These are phyloP conservation scores for Hypoxylon fuscum DNA, from an alignment of 495 filamentous ascomycete species.

Conservation along the genomic window DNA sequence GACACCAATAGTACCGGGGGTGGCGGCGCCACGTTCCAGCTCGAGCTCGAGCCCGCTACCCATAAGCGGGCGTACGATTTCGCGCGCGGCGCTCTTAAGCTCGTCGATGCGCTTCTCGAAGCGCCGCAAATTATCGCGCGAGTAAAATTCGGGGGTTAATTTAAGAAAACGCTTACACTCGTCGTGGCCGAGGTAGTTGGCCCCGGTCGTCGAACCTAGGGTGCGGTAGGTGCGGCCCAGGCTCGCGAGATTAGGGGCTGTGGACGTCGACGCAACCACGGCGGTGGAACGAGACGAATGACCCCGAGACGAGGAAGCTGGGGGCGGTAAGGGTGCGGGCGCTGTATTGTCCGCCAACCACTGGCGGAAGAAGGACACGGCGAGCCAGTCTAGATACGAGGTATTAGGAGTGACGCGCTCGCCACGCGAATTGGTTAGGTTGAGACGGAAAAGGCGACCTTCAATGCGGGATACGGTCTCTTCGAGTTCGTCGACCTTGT, in stretches of 20 bases:
- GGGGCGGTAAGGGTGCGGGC: slow-evolving; percentile 66
- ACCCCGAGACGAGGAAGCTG: slow-evolving; percentile 35
- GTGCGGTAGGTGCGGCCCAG: slow-evolving; percentile 76
- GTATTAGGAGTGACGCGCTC: slow-evolving; percentile 81
- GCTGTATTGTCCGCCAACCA: slow-evolving; percentile 90
- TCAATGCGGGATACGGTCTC: slow-evolving; percentile 74
- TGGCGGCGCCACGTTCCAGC: slow-evolving; percentile 42
- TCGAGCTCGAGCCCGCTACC: slow-evolving; percentile 83
- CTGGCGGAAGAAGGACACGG: slow-evolving; percentile 83
- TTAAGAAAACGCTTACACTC: slow-evolving; percentile 90
- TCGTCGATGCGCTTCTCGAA: slow-evolving; percentile 90
- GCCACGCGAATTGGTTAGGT: slow-evolving; percentile 78
- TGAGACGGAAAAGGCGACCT: slow-evolving; percentile 79
- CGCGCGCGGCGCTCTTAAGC: slow-evolving; percentile 80
- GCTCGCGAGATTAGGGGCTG: slow-evolving; percentile 53
- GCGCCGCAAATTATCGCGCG: slow-evolving; percentile 75
- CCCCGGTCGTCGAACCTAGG: slow-evolving; percentile 66
- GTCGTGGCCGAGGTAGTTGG: slow-evolving; percentile 79
- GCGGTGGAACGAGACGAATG: slow-evolving; percentile 27
- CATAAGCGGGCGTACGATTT: slow-evolving; percentile 87
- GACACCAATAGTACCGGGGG: slow-evolving; percentile 45
- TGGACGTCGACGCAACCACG: slow-evolving; percentile 26
- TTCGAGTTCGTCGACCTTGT: slow-evolving; percentile 87
- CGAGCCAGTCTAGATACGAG: slow-evolving; percentile 87
- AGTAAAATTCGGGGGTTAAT: slow-evolving; percentile 72